These are phyloP conservation scores for Canavalia ensiformis DNA, from an alignment of 306 rosid species.

Conservation along the genomic window DNA sequence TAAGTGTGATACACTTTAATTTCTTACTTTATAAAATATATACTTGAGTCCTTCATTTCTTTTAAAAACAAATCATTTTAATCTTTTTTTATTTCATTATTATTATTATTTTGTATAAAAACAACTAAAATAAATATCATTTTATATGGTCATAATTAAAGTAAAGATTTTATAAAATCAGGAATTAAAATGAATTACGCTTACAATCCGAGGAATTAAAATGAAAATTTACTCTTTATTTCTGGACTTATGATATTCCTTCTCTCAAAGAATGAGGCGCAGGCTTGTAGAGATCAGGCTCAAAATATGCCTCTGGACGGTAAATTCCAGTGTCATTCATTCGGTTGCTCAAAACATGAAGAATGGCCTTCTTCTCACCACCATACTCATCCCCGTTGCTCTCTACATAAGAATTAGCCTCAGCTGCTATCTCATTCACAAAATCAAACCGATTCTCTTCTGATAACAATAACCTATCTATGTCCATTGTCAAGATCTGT, in stretches of 20 bases:
- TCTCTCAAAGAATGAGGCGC: constrained; percentile 77
- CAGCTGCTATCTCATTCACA: constrained; percentile 89
- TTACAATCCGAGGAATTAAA: too few species aligned
- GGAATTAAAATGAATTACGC: too few species aligned
- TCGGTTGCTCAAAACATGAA: constrained; percentile 86
- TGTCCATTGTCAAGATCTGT: constrained; percentile 73
- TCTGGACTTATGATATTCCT: constrained; percentile 54
- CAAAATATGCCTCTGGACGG: constrained; percentile 83
- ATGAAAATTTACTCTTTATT: not conserved
- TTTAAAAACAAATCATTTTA: too few species aligned
- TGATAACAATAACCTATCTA: constrained; percentile 71
- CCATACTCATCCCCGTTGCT: constrained; percentile 85
- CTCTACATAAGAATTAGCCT: constrained; percentile 83
- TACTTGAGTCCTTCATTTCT: too few species aligned
- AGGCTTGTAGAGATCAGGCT: constrained; percentile 80
- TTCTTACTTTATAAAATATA: too few species aligned
- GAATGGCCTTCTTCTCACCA: constrained; percentile 86
- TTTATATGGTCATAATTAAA: too few species aligned
- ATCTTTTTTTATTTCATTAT: too few species aligned
- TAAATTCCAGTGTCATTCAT: constrained; percentile 81
- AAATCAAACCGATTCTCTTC: constrained; percentile 89
- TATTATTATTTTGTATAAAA: too few species aligned
- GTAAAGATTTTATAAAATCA: too few species aligned
- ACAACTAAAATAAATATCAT: too few species aligned
- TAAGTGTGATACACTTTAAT: too few species aligned